Evolutionary conservation across 129 eudicot species (phyloP).

Genomic region (Centrapalus pauciflorus): DNA sequence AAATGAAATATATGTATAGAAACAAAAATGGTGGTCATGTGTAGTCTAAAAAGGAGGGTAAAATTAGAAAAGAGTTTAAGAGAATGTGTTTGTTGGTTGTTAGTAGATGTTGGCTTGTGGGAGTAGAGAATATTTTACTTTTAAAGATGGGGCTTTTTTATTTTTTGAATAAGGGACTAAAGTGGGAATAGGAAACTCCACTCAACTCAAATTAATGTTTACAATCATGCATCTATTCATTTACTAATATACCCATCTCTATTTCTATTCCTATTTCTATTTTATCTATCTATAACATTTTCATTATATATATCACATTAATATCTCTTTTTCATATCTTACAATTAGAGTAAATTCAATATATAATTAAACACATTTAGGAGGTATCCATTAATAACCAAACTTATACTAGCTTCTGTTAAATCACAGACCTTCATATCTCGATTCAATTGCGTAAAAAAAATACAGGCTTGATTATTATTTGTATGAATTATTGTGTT

Average conservation of each 20-base stretch:
- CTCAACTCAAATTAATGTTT: conserved; percentile 34
- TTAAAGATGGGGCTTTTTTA: conserved; percentile 48
- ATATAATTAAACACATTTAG: not conserved
- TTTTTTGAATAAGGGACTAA: conserved; percentile 36
- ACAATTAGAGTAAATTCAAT: not conserved
- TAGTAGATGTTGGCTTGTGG: conserved; percentile 62
- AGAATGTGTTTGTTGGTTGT: conserved; percentile 43
- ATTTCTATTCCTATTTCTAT: not conserved
- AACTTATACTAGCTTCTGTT: too few species aligned
- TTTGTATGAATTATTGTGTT: too few species aligned
- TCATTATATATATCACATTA: too few species aligned
- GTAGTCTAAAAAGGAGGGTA: conserved; percentile 55
- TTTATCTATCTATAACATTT: not conserved
- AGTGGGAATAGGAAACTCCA: conserved; percentile 63
- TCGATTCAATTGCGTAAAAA: too few species aligned
- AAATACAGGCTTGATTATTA: too few species aligned
- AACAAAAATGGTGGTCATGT: conserved; percentile 34
- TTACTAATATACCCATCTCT: not conserved
- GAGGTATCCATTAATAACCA: too few species aligned
- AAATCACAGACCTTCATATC: too few species aligned
- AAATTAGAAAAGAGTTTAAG: conserved; percentile 35
- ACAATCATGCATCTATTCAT: conserved; percentile 19
- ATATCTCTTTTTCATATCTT: too few species aligned
- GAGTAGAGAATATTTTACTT: conserved; percentile 57
- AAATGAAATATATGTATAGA: too few species aligned